phyloP scores from a whole-genome alignment of 495 filamentous ascomycete species.

The Copromyces sp. region DNA sequence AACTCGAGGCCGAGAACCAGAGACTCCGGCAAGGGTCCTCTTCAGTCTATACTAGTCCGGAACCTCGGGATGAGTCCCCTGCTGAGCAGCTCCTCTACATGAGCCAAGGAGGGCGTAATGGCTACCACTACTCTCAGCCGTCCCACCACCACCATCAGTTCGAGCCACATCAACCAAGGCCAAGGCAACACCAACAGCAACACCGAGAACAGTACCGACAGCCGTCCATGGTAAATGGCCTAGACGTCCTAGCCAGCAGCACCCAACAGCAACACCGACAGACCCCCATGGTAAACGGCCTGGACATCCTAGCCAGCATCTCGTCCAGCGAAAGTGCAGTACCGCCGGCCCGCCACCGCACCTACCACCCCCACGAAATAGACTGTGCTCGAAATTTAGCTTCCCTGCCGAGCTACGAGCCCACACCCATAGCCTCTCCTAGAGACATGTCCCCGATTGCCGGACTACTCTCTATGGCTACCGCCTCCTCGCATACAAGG shows the following conservation, averaged over 20 bases:
- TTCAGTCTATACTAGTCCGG: background rate
- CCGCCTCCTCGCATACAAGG: too few relatives aligned
- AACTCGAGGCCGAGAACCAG: slow-evolving; percentile 11
- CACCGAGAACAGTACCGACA: background rate
- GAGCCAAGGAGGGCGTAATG: background rate
- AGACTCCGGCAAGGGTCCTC: slow-evolving; percentile 2
- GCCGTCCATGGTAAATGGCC: background rate
- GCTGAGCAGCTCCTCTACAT: background rate
- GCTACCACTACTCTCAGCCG: background rate
- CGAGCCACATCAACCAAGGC: background rate
- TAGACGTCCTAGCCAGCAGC: background rate
- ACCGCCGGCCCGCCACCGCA: background rate
- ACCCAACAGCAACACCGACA: background rate
- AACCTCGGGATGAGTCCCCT: background rate
- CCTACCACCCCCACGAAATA: background rate
- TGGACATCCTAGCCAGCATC: background rate
- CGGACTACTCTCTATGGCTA: background rate
- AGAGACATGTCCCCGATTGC: background rate
- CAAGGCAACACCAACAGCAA: background rate
- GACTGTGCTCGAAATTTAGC: background rate
- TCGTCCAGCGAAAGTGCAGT: background rate
- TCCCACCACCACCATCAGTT: background rate
- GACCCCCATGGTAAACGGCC: background rate
- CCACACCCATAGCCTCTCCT: background rate
- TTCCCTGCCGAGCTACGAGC: background rate